Conservation (phyloP, 2,329 filamentous ascomycete species). For the Drechslerella stenobrocha region DNA sequence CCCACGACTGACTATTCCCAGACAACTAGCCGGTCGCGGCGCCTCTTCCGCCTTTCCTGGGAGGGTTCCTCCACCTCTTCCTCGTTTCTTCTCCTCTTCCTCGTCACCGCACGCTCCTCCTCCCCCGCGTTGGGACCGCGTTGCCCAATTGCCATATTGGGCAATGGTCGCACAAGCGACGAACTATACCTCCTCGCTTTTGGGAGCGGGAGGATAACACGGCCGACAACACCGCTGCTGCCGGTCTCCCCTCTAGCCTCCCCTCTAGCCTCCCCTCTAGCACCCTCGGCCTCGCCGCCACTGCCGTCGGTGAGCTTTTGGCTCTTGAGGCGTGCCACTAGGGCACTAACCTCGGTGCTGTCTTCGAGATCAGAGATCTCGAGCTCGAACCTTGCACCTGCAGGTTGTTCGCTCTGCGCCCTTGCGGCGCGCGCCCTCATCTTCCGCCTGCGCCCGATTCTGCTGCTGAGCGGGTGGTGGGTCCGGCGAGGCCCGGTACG, state of each 20-base stretch:
- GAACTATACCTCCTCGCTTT: neutral
- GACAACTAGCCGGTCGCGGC: neutral
- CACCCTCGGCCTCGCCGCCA: neutral
- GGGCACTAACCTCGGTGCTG: neutral
- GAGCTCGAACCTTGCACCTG: neutral
- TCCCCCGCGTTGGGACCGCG: neutral
- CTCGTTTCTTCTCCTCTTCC: neutral
- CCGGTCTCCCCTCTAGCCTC: neutral
- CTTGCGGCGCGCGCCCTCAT: neutral
- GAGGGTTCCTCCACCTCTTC: neutral
- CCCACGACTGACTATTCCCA: no score
- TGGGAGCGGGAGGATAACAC: neutral
- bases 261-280: neutral
- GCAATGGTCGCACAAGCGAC: slow-evolving; percentile 4
- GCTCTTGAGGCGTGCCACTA: neutral
- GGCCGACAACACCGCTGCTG: neutral
- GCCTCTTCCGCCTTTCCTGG: neutral
- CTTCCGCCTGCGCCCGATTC: neutral
- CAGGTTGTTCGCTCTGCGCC: neutral
- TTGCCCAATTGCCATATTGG: neutral
- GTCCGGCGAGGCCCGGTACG: neutral
- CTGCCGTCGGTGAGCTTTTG: neutral
- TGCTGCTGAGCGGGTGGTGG: neutral
- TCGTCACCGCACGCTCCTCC: neutral
- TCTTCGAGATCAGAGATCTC: slow-evolving; percentile 7